Conservation (phyloP, 306 rosid species). For the Lathyrus aphaca region DNA sequence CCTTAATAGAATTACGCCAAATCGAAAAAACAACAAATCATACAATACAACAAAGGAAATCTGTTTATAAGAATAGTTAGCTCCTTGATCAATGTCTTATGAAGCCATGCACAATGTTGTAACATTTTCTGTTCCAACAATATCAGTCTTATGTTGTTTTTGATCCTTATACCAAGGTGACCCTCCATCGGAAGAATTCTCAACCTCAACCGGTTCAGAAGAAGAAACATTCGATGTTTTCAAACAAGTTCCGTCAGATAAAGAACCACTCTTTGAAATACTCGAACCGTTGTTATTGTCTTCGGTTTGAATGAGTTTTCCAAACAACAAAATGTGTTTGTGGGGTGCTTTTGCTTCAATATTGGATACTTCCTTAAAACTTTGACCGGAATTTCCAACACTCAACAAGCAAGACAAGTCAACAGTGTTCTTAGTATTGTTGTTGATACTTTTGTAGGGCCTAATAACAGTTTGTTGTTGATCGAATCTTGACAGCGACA, state of each 20-base stretch:
- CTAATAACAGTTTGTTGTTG: conserved; percentile 37
- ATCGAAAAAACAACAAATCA: conserved; percentile 34
- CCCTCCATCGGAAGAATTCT: conserved; percentile 76
- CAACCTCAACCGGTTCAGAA: conserved; percentile 51
- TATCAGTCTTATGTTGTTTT: conserved; percentile 53
- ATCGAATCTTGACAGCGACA: conserved; percentile 46
- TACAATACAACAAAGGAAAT: conserved; percentile 50
- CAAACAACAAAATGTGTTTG: conserved; percentile 79
- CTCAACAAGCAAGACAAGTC: conserved; percentile 61
- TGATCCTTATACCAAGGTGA: conserved; percentile 69
- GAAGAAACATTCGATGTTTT: conserved; percentile 56
- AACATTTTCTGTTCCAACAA: conserved; percentile 50
- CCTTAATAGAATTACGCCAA: conserved; percentile 38
- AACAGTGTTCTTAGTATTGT: conserved; percentile 51
- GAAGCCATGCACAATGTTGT: conserved; percentile 62
- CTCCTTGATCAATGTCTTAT: conserved; percentile 50
- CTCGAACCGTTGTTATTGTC: conserved; percentile 50
- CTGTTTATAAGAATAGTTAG: conserved; percentile 41
- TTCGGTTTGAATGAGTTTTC: conserved; percentile 69
- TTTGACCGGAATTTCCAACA: conserved; percentile 53
- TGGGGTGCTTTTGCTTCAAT: conserved; percentile 58
- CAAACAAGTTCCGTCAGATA: conserved; percentile 52
- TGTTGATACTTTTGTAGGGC: conserved; percentile 39
- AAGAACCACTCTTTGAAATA: conserved; percentile 51
- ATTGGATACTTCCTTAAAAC: conserved; percentile 53